Evolutionary conservation across 163 green algal species (phyloP).

Genomic region (Chlorella variabilis): DNA sequence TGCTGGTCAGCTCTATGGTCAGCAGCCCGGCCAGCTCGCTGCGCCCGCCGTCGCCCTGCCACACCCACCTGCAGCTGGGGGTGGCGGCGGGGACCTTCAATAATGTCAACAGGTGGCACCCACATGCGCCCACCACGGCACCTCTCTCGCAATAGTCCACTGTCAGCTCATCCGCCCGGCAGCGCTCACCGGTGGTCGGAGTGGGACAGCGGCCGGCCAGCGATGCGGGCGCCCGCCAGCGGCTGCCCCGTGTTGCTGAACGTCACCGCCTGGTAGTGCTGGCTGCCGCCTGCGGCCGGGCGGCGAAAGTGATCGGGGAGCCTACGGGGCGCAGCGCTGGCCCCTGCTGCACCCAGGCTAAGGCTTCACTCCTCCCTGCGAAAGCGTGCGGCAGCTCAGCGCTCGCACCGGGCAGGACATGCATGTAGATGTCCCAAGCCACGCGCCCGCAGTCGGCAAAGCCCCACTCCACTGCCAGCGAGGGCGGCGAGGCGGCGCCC

Average conservation of each 20-base stretch:
- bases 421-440: background rate
- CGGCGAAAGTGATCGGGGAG: background rate
- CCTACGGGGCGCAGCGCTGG: background rate
- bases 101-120: background rate
- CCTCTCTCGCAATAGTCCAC: background rate
- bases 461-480: background rate
- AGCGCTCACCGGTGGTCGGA: background rate
- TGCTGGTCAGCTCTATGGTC: background rate
- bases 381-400: too few relatives aligned
- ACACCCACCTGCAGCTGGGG: constrained; percentile 13
- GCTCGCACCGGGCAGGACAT: background rate
- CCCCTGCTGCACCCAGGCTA: too few relatives aligned
- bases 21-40: background rate
- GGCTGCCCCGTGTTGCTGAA: constrained; percentile 10
- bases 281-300: background rate
- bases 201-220: constrained; percentile 14
- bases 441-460: background rate
- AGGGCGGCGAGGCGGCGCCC: background rate
- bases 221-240: background rate
- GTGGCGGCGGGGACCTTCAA: background rate
- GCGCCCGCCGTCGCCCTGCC: constrained; percentile 14
- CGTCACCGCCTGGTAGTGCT: constrained; percentile 17
- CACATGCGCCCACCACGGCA: background rate
- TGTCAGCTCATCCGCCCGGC: background rate
- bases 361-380: too few relatives aligned